These are phyloP conservation scores for Aspergillus homomorphus DNA, from an alignment of 495 filamentous ascomycete genomes.

Conservation along the genomic window DNA sequence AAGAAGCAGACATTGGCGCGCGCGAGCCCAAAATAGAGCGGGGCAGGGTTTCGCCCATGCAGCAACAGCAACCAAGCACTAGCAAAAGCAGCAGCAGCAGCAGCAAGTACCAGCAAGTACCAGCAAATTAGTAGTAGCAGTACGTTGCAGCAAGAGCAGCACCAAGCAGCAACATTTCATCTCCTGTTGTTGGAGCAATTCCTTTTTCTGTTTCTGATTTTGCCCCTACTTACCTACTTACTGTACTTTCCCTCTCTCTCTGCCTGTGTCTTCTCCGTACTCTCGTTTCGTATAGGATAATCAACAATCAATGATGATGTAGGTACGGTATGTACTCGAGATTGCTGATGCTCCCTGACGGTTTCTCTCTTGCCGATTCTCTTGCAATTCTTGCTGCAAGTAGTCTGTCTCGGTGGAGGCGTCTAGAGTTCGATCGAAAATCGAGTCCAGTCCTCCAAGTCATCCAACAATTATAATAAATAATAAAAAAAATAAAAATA, in stretches of 20 bases:
- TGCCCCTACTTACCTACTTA: background rate
- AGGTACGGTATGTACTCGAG: constrained; percentile 3
- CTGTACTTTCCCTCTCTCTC: background rate
- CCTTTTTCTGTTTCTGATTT: constrained; percentile 14
- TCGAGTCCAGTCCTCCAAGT: background rate
- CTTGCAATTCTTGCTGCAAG: background rate
- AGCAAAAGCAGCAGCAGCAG: constrained; percentile 17
- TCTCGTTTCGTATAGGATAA: background rate
- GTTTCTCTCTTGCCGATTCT: background rate
- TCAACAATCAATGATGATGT: background rate
- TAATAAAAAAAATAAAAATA: background rate
- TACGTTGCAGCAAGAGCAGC: background rate
- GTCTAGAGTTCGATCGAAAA: constrained; percentile 18
- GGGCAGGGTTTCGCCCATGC: constrained; percentile 23
- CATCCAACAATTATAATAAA: background rate
- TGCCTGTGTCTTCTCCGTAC: constrained; percentile 1
- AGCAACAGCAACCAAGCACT: constrained; percentile 16
- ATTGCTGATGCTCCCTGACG: background rate
- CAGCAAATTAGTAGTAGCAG: constrained; percentile 9
- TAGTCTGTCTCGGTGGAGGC: constrained; percentile 19
- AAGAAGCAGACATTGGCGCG: background rate
- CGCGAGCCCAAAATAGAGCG: constrained; percentile 27
- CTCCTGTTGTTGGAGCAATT: constrained; percentile 7
- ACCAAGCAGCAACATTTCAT: background rate
- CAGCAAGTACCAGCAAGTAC: background rate